Conservation (phyloP, 352 stramenopile genomes). For the Pythium pyrilobum region DNA sequence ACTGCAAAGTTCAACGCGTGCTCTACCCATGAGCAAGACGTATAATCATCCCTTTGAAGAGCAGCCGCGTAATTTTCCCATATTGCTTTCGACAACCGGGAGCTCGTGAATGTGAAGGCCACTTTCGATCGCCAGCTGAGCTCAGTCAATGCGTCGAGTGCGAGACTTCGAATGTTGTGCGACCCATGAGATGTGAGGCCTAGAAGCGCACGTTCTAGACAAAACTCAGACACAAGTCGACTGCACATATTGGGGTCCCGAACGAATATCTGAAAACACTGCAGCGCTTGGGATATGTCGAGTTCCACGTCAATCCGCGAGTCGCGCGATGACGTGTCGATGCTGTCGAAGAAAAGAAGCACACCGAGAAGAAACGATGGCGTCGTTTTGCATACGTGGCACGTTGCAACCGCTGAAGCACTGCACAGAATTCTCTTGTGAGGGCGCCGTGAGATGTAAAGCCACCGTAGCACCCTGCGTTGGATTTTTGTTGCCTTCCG, state of each 20-base stretch:
- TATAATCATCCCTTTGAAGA: neutral
- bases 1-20: neutral
- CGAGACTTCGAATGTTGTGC: slow-evolving; percentile 1
- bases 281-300: neutral
- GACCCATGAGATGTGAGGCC: slow-evolving; percentile 6
- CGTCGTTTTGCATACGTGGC: neutral
- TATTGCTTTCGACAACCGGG: slow-evolving; percentile 10
- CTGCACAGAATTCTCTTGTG: neutral
- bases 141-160: slow-evolving; percentile 9
- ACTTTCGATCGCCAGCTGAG: slow-evolving; percentile 11
- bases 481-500: slow-evolving; percentile 24
- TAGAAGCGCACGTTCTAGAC: slow-evolving; percentile 11
- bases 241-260: neutral
- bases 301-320: too few relatives aligned
- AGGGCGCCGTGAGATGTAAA: slow-evolving; percentile 14
- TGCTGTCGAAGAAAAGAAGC: slow-evolving; percentile 2
- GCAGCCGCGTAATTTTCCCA: slow-evolving; percentile 14
- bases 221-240: slow-evolving; percentile 8
- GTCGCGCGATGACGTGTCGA: too few relatives aligned
- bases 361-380: slow-evolving; percentile 16
- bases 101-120: slow-evolving; percentile 10
- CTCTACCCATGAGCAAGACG: slow-evolving; percentile 16
- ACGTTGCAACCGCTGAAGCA: neutral
- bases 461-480: slow-evolving; percentile 19
- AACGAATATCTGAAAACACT: slow-evolving; percentile 2